Percentiles rank a stretch among this genome's conserved stretches.
These are phyloP conservation scores for Colletotrichum lindemuthianum DNA, from an alignment of 2,329 filamentous ascomycete genomes.

Conservation along the genomic window DNA sequence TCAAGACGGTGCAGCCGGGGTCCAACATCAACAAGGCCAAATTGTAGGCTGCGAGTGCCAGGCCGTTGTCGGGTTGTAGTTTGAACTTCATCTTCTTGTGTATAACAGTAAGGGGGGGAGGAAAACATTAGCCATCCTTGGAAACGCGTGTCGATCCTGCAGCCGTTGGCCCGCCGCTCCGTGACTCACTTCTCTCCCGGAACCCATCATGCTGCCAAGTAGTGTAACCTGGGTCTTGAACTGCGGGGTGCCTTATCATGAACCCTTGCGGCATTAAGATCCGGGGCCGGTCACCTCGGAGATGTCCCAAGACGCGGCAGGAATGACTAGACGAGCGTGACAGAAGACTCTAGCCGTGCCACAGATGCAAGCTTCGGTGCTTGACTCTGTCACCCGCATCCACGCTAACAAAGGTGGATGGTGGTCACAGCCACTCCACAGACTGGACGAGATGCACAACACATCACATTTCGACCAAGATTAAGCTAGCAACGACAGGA, in stretches of 20 bases:
- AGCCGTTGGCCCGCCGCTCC: slow-evolving; percentile 30
- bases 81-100: slow-evolving; percentile 5
- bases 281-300: slow-evolving; percentile 32
- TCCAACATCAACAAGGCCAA: slow-evolving; percentile 60
- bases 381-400: slow-evolving; percentile 5
- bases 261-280: slow-evolving; percentile 25
- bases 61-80: slow-evolving; percentile 8
- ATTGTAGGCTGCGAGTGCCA: slow-evolving; percentile 47
- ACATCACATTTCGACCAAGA: slow-evolving; percentile 11
- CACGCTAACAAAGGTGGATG: slow-evolving; percentile 13
- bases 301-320: slow-evolving; percentile 19
- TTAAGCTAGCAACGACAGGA: slow-evolving; percentile 43
- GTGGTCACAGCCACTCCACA: slow-evolving; percentile 23
- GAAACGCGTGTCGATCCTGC: slow-evolving; percentile 8
- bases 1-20: slow-evolving; percentile 59
- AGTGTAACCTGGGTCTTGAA: background rate
- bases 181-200: slow-evolving; percentile 23
- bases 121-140: background rate
- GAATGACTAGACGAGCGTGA: slow-evolving; percentile 20
- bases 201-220: slow-evolving; percentile 17
- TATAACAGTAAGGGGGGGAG: slow-evolving; percentile 4
- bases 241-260: background rate
- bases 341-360: background rate
- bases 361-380: slow-evolving; percentile 17
- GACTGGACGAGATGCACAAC: slow-evolving; percentile 21